Conservation (phyloP, 805 yeast species). For the Nakazawaea ernobii region DNA sequence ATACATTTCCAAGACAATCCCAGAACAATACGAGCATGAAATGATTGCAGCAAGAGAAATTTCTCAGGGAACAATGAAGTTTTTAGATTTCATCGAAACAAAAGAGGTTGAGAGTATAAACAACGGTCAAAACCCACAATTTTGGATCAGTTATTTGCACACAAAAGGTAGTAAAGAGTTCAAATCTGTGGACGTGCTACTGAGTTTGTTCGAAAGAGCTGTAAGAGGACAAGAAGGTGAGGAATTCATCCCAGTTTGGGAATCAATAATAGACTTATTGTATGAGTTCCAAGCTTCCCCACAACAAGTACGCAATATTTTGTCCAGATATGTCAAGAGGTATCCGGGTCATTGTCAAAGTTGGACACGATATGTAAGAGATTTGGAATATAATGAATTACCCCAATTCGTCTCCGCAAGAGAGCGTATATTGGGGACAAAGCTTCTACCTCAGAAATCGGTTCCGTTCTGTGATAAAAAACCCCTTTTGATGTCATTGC, state of each 20-base stretch:
- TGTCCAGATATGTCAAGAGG: slow-evolving; percentile 2
- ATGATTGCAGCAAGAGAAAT: slow-evolving; percentile 32
- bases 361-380: slow-evolving; percentile 24
- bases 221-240: slow-evolving; percentile 9
- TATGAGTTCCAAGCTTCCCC: slow-evolving; percentile 17
- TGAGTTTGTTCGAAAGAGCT: slow-evolving; percentile 28
- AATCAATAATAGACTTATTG: slow-evolving; percentile 22
- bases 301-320: neutral
- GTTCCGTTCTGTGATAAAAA: slow-evolving; percentile 28
- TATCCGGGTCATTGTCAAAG: slow-evolving; percentile 21
- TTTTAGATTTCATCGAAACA: slow-evolving; percentile 26
- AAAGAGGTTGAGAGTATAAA: neutral
- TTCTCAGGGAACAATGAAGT: slow-evolving; percentile 24
- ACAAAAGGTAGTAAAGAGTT: slow-evolving; percentile 20
- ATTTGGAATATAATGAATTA: slow-evolving; percentile 12
- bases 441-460: neutral
- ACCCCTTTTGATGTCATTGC: slow-evolving; percentile 8
- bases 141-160: slow-evolving; percentile 31
- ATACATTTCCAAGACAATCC: slow-evolving; percentile 28
- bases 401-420: neutral
- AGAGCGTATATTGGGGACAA: neutral
- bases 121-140: slow-evolving; percentile 6
- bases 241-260: slow-evolving; percentile 25
- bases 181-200: slow-evolving; percentile 10
- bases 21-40: slow-evolving; percentile 25